Evolutionary conservation across 2,329 filamentous ascomycete genomes (phyloP).

Genomic region (Fusarium burgessii): DNA sequence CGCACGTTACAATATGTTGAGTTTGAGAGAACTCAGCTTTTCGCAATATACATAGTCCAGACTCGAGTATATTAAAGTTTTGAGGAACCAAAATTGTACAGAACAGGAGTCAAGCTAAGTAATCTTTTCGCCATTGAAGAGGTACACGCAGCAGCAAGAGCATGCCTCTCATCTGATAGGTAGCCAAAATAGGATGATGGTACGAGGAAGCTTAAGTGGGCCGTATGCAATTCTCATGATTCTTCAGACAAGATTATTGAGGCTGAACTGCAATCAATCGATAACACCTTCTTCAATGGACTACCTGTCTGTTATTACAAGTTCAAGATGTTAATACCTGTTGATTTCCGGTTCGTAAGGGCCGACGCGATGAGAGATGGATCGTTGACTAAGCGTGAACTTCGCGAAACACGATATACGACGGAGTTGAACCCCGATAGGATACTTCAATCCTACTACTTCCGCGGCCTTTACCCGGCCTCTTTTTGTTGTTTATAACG

Average conservation of each 20-base stretch:
- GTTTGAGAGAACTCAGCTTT: constrained; percentile 1
- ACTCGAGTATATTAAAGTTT: not conserved
- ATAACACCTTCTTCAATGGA: not conserved
- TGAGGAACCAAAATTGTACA: not conserved
- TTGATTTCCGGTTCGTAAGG: not conserved
- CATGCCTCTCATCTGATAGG: not conserved
- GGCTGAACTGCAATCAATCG: not conserved
- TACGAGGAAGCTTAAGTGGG: constrained; percentile 25
- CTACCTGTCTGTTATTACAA: not conserved
- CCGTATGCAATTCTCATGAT: constrained; percentile 11
- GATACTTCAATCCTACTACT: not conserved
- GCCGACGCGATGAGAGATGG: not conserved
- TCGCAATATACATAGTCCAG: constrained; percentile 3
- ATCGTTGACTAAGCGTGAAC: not conserved
- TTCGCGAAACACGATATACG: constrained; percentile 14
- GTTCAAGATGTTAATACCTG: not conserved
- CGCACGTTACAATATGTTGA: not conserved
- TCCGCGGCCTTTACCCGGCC: not conserved
- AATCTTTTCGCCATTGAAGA: not conserved
- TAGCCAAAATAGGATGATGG: constrained; percentile 11
- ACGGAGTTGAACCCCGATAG: not conserved
- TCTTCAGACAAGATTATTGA: not conserved
- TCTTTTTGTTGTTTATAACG: not conserved
- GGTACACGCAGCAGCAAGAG: not conserved
- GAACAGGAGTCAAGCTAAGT: not conserved